Evolutionary conservation across 2,329 filamentous ascomycete genomes (phyloP), one percentile per base, ranked within the genome.

Genomic region (Dactylonectria macrodidyma): DNA sequence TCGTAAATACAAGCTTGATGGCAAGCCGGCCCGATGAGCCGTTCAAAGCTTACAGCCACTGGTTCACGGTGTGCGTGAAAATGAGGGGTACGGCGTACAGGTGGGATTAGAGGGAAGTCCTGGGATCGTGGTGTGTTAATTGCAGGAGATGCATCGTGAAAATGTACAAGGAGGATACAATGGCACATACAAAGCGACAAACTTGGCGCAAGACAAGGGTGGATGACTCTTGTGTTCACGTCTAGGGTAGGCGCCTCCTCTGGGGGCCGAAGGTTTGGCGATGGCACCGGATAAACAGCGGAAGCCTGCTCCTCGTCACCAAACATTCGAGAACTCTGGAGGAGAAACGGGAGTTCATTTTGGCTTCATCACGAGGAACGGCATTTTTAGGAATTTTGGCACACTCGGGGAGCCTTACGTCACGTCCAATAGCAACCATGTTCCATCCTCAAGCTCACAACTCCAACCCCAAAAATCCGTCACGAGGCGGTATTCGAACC

Each of bases 401-500:
- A 50, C 19, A 16, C 24, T 2, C 7, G 44, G 16, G n/a, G 9
- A 11, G 5, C 2, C 5, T 22, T 36, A 24, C 10, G 4, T 50
- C 7, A 12, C 41, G 14, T 8, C 30, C 47, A 19, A 8, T 24
- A 9, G 41, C 6, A 11, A 12, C 11, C 5, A 3, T 22, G 10
- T 26, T 11, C 19, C 10, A 3, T 14, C 51, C 7, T 9, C 33
- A n/a, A 7, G 10, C 10, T 7, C 11, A 1, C 3, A 30, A 54
- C 10, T 9, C 33, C 2, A 34, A 14, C 12, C 1, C 34, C 52
- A 72, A 76, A 76, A 73, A 71, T 19, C 55, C 66, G 50, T 58
- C 58, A 52, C 41, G 3, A 5, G 48, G 44, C 52, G 66, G 75
- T 75, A 34, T 76, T 76, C 75, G 75, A 76, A 76, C 75, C 60